Conservation (phyloP, 129 eudicot species). For the Flaveria trinervia region DNA sequence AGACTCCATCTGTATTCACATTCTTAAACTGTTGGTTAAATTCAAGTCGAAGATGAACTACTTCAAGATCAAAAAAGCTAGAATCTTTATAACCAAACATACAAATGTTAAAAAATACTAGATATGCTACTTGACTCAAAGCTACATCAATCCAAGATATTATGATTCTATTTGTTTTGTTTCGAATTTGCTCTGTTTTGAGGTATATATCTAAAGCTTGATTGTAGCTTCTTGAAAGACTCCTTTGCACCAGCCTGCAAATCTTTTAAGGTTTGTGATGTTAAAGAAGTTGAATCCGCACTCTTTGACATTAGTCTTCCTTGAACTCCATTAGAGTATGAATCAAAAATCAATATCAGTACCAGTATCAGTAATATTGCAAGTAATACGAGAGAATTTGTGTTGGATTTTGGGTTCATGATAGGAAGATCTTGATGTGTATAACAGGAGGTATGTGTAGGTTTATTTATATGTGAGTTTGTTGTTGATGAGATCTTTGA, state of each 20-base stretch:
- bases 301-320: slow-evolving; percentile 27
- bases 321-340: slow-evolving; percentile 33
- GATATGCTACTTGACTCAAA: slow-evolving; percentile 1
- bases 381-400: slow-evolving; percentile 35
- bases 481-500: slow-evolving; percentile 67
- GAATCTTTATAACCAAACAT: slow-evolving; percentile 8
- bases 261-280: slow-evolving; percentile 46
- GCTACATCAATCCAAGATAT: slow-evolving; percentile 10
- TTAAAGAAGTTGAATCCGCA: slow-evolving; percentile 25
- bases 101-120: slow-evolving; percentile 32
- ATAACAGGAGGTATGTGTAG: slow-evolving; percentile 1
- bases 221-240: slow-evolving; percentile 50
- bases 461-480: neutral
- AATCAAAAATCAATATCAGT: slow-evolving; percentile 35
- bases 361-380: slow-evolving; percentile 45
- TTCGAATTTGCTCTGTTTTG: slow-evolving; percentile 85
- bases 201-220: slow-evolving; percentile 69
- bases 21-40: slow-evolving; percentile 38
- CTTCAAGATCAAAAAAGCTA: slow-evolving; percentile 8
- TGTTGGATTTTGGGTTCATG: slow-evolving; percentile 45
- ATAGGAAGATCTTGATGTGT: slow-evolving; percentile 28
- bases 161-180: slow-evolving; percentile 63
- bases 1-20: slow-evolving; percentile 46
- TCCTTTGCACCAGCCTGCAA: slow-evolving; percentile 43
- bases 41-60: slow-evolving; percentile 19